Evolutionary conservation across 1,284 basidiomycete species (phyloP).

Genomic region (Lentinus polychrous): DNA sequence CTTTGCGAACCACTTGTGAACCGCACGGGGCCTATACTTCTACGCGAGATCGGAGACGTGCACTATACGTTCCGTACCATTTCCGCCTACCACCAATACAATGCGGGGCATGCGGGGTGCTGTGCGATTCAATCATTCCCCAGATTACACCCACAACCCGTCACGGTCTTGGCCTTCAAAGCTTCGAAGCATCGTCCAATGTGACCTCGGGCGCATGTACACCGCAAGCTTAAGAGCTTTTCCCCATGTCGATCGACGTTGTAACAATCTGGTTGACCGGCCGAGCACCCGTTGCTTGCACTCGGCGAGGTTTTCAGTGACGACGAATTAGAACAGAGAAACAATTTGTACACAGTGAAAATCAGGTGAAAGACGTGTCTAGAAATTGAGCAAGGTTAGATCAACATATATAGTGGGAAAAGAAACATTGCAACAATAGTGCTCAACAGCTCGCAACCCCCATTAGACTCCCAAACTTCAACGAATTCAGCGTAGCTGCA

Average conservation of each 20-base stretch:
- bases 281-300: slow-evolving; percentile 84
- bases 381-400: too few relatives aligned
- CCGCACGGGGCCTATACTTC: too few relatives aligned
- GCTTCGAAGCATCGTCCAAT: slow-evolving; percentile 81
- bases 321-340: too few relatives aligned
- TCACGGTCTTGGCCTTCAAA: slow-evolving; percentile 88
- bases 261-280: slow-evolving; percentile 92
- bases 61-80: not conserved
- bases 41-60: too few relatives aligned
- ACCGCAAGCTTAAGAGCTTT: slow-evolving; percentile 75
- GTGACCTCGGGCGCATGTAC: slow-evolving; percentile 77
- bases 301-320: too few relatives aligned
- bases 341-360: too few relatives aligned
- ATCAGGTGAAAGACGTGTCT: too few relatives aligned
- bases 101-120: not conserved
- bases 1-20: not conserved
- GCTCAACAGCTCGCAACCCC: too few relatives aligned
- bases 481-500: not conserved
- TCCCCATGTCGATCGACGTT: slow-evolving; percentile 77
- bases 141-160: slow-evolving; percentile 54
- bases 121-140: not conserved
- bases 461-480: too few relatives aligned
- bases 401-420: too few relatives aligned
- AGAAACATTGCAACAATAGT: too few relatives aligned
- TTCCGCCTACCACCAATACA: not conserved